Conservation (phyloP, 192 early-diverging fungal species). For the Coemansia sp. region DNA sequence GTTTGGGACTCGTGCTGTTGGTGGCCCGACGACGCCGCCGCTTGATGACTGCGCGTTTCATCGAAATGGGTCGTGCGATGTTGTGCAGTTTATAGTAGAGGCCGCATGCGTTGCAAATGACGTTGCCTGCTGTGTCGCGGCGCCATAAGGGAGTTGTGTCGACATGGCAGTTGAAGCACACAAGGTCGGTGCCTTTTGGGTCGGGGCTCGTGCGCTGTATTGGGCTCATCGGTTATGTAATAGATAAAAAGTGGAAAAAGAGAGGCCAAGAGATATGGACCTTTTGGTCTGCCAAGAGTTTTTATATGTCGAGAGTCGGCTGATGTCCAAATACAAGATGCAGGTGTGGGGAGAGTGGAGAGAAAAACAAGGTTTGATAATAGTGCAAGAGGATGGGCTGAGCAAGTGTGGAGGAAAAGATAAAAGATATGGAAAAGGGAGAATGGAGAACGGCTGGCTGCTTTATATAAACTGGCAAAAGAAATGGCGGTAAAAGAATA, state of each 20-base stretch:
- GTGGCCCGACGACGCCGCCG: constrained; percentile 61
- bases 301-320: neutral
- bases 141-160: constrained; percentile 74
- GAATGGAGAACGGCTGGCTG: neutral
- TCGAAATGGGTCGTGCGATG: constrained; percentile 68
- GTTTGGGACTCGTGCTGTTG: constrained; percentile 7
- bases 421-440: neutral
- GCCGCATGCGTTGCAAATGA: constrained; percentile 91
- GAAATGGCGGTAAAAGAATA: neutral
- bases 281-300: too few species aligned
- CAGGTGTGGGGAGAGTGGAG: too few species aligned
- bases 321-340: neutral
- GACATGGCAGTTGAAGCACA: constrained; percentile 71
- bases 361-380: neutral
- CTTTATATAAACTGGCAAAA: constrained; percentile 1
- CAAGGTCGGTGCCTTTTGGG: neutral
- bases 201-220: neutral
- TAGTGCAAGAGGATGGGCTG: neutral
- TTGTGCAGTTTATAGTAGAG: constrained; percentile 84
- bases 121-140: constrained; percentile 64
- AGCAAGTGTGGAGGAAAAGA: neutral
- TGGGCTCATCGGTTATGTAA: neutral
- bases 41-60: constrained; percentile 70
- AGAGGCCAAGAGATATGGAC: neutral
- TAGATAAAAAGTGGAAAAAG: neutral